These are phyloP conservation scores for Tulasnella sp. DNA, from an alignment of 768 basidiomycete genomes.

Conservation along the genomic window DNA sequence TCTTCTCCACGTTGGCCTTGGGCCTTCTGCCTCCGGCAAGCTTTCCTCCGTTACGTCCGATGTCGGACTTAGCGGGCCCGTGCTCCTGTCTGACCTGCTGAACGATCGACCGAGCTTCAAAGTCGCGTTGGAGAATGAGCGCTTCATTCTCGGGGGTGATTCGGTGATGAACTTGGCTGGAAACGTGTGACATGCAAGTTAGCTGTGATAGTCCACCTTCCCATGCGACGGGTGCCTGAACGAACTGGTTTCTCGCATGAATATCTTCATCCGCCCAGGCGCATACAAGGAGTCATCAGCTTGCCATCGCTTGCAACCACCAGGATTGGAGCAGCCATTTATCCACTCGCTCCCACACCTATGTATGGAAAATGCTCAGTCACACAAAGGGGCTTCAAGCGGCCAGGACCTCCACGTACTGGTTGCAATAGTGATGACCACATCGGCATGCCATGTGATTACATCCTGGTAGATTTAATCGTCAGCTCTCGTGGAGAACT, in stretches of 20 bases:
- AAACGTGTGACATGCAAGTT: background rate
- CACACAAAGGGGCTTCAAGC: background rate
- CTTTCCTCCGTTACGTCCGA: background rate
- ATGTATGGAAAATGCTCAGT: background rate
- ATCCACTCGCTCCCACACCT: constrained; percentile 22
- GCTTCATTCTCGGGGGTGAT: background rate
- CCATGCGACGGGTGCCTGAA: background rate
- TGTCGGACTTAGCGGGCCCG: constrained; percentile 3
- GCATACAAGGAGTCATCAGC: constrained; percentile 8
- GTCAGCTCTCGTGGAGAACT: background rate
- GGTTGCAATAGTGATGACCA: constrained; percentile 29
- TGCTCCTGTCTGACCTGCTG: background rate
- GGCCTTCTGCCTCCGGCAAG: background rate
- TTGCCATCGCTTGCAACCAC: constrained; percentile 1
- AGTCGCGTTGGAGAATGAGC: constrained; percentile 7
- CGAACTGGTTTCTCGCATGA: background rate
- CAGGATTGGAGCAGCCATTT: background rate
- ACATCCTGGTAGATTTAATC: constrained; percentile 4
- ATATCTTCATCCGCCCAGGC: background rate
- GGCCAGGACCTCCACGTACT: background rate
- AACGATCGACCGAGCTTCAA: background rate
- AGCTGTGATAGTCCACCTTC: background rate
- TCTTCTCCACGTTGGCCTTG: constrained; percentile 9
- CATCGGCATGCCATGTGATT: constrained; percentile 29
- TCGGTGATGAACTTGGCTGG: background rate